A percentile compares a stretch with the other conserved stretches of the same genome.
Evolutionary conservation across 257 asterid species (phyloP).

Genomic region (Scutellaria minor): DNA sequence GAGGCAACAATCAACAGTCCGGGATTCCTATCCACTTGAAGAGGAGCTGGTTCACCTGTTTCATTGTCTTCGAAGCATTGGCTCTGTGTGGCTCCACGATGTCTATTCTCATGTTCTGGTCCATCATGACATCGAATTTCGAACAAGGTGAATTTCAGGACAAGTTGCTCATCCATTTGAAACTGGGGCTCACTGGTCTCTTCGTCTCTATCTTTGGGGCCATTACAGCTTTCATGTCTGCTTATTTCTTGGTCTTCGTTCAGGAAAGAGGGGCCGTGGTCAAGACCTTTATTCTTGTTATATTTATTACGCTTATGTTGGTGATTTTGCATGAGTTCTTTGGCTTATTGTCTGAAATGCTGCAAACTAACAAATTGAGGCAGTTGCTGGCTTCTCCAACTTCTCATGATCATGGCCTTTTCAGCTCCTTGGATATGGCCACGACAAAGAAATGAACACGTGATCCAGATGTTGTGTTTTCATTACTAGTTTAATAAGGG

Average conservation of each 20-base stretch:
- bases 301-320: no score
- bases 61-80: background rate
- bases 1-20: background rate
- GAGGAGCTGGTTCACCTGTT: background rate
- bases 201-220: background rate
- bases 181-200: background rate
- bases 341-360: no score
- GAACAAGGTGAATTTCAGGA: background rate
- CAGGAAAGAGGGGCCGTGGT: no score
- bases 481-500: no score
- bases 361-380: no score
- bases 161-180: background rate
- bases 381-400: no score
- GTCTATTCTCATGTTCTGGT: background rate
- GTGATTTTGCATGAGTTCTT: no score
- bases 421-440: no score
- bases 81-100: background rate
- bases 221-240: background rate
- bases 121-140: slow-evolving; percentile 4
- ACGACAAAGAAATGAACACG: no score
- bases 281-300: no score
- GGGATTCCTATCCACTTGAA: background rate
- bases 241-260: background rate
- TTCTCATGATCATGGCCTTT: no score
- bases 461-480: no score